A percentile compares a stretch with the other conserved stretches of the same genome.
These are phyloP conservation scores for Cladosporium sp. DNA, from an alignment of 2,329 filamentous ascomycete species.

Conservation along the genomic window DNA sequence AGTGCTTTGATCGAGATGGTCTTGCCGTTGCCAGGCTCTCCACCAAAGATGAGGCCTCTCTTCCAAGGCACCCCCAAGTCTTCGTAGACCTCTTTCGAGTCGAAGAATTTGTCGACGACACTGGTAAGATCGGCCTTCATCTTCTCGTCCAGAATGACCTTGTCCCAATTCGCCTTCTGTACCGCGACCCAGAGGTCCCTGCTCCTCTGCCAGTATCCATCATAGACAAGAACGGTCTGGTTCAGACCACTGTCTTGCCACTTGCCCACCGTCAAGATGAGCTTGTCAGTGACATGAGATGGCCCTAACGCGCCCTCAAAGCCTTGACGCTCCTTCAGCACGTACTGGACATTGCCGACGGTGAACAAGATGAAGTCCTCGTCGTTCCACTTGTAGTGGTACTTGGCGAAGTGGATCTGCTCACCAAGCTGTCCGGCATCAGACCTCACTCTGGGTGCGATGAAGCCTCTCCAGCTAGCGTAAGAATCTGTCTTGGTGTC, in stretches of 20 bases:
- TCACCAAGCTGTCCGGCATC: constrained; percentile 39
- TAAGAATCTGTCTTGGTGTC: constrained; percentile 42
- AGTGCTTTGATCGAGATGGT: constrained; percentile 46
- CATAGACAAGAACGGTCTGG: constrained; percentile 48
- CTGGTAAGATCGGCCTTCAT: constrained; percentile 46
- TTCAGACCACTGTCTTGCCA: constrained; percentile 38
- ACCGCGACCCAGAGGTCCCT: constrained; percentile 42
- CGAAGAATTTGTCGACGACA: constrained; percentile 45
- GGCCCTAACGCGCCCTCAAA: constrained; percentile 38
- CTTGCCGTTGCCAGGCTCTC: constrained; percentile 44
- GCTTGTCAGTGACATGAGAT: constrained; percentile 38
- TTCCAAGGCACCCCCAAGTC: constrained; percentile 51
- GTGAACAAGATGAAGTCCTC: constrained; percentile 45
- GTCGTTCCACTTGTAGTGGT: constrained; percentile 40
- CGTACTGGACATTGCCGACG: constrained; percentile 41
- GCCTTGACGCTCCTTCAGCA: constrained; percentile 40
- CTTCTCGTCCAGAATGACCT: constrained; percentile 48
- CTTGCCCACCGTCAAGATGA: constrained; percentile 41
- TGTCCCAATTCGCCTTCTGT: constrained; percentile 45
- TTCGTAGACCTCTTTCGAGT: constrained; percentile 41
- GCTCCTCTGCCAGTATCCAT: constrained; percentile 44
- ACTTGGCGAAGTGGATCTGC: constrained; percentile 42
- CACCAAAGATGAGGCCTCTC: constrained; percentile 48
- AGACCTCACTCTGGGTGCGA: constrained; percentile 34
- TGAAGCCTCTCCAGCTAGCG: constrained; percentile 41